These are phyloP conservation scores for Pelargonium fulgidum DNA, from an alignment of 441 rosid genomes.

Conservation along the genomic window DNA sequence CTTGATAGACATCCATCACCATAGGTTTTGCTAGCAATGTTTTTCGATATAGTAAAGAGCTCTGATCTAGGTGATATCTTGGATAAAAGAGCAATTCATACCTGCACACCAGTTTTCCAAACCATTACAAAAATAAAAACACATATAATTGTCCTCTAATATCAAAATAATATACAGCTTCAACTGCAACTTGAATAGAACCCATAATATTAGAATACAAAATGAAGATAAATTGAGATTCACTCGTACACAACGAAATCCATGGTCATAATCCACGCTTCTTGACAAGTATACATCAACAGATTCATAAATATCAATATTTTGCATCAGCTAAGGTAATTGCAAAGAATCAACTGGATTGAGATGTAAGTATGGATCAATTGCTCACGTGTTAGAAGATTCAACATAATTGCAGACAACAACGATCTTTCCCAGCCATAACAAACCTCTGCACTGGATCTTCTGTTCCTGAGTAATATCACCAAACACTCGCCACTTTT, in stretches of 20 bases:
- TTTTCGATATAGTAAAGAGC: constrained; percentile 82
- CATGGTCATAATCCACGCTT: background rate
- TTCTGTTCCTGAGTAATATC: constrained; percentile 92
- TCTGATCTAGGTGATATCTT: constrained; percentile 92
- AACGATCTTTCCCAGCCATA: constrained; percentile 91
- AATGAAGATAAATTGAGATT: constrained; percentile 1
- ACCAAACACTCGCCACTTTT: constrained; percentile 95
- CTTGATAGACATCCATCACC: constrained; percentile 95
- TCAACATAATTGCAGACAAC: constrained; percentile 85
- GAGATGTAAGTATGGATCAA: constrained; percentile 19
- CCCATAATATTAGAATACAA: no score
- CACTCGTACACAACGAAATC: background rate
- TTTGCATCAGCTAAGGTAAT: background rate
- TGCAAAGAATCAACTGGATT: constrained; percentile 17
- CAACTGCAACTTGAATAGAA: constrained; percentile 6
- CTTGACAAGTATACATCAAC: constrained; percentile 6
- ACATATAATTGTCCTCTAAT: background rate
- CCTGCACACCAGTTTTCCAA: constrained; percentile 35
- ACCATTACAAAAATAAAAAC: constrained; percentile 1
- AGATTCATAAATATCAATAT: constrained; percentile 1
- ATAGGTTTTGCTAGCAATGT: constrained; percentile 79
- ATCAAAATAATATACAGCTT: constrained; percentile 6
- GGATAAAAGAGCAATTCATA: constrained; percentile 95
- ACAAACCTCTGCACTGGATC: constrained; percentile 89
- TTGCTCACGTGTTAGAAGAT: constrained; percentile 74